Base-by-base conservation (phyloP, 2,329 filamentous ascomycete species). In the Xylariales sp. region DNA sequence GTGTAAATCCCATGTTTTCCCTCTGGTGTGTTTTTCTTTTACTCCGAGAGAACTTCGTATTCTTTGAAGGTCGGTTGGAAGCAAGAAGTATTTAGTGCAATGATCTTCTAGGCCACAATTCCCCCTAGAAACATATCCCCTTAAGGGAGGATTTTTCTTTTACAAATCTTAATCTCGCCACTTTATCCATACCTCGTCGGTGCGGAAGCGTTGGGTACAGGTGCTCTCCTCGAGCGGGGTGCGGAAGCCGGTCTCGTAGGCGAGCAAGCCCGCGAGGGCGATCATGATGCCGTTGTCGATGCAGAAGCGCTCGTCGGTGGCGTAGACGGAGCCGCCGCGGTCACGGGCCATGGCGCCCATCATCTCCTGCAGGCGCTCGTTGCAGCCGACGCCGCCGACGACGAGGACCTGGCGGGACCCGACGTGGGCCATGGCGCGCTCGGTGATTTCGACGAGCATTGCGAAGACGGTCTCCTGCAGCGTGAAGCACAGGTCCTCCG, bases 281-380 rank as follows among this genome's bases (percentile, higher is more conserved):
- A 98, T 98, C 93, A 98, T 98, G 57, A 98, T 97, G 33, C 93
- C 93, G 54, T 98, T 98, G 63, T 98, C 93, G 52, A 98, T 98
- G 60, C 93, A 98, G 61, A 95, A 98, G 31, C 93, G 75, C 70
- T 98, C 93, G 59, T 98, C 93, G 0, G 91, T 97, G 17, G 93
- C 90, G 65, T 86, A 96, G 4, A 97, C 88, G 53, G 81, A 90
- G 4, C 93, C 93, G 37, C 89, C 88, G 25, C 93, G 72, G 60
- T 95, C 90, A 30, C 71, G 72, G 13, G 90, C 91, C 93, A 98
- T 98, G 32, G 85, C 72, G 13, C 88, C 90, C 93, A 98, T 98
- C 93, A 98, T 98, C 54, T 95, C 81, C 68, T 98, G 93, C 49
- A 98, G 60, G 4, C 93, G 77, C 67, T 95, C 84, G 59, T 98